These are phyloP conservation scores for Alternaria gansuensis DNA, from an alignment of 2,329 filamentous ascomycete genomes.

Conservation along the genomic window DNA sequence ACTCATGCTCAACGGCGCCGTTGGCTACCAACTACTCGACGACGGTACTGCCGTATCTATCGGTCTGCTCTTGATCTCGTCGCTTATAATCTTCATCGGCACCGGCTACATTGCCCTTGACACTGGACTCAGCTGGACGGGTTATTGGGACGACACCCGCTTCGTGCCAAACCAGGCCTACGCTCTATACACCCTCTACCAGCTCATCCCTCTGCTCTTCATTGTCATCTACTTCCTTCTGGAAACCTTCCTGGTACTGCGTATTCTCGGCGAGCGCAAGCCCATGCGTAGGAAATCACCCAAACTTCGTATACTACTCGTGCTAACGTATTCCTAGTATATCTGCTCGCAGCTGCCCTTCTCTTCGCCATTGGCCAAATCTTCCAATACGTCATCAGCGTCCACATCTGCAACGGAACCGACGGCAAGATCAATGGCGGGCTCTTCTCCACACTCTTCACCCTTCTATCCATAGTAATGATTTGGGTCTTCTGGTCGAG, in stretches of 20 bases:
- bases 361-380: constrained; percentile 92
- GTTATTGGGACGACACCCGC: constrained; percentile 69
- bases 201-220: constrained; percentile 87
- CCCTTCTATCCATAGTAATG: constrained; percentile 79
- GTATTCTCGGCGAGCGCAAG: constrained; percentile 83
- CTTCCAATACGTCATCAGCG: constrained; percentile 94
- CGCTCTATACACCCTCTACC: constrained; percentile 92
- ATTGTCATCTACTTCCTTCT: constrained; percentile 86
- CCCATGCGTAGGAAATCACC: constrained; percentile 77
- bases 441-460: constrained; percentile 93
- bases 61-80: constrained; percentile 76
- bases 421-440: constrained; percentile 89
- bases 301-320: background rate
- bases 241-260: constrained; percentile 82
- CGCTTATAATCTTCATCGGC: constrained; percentile 78
- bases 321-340: constrained; percentile 62
- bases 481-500: constrained; percentile 98
- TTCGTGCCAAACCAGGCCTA: constrained; percentile 71
- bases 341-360: constrained; percentile 75
- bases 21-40: constrained; percentile 92
- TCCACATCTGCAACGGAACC: constrained; percentile 86
- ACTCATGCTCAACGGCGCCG: constrained; percentile 86
- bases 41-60: constrained; percentile 89
- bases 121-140: constrained; percentile 86
- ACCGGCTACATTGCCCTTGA: constrained; percentile 96